A percentile compares a stretch with the other conserved stretches of the same genome.
These are phyloP conservation scores for Coniophora puteana DNA, from an alignment of 1,284 basidiomycete species.

Conservation along the genomic window DNA sequence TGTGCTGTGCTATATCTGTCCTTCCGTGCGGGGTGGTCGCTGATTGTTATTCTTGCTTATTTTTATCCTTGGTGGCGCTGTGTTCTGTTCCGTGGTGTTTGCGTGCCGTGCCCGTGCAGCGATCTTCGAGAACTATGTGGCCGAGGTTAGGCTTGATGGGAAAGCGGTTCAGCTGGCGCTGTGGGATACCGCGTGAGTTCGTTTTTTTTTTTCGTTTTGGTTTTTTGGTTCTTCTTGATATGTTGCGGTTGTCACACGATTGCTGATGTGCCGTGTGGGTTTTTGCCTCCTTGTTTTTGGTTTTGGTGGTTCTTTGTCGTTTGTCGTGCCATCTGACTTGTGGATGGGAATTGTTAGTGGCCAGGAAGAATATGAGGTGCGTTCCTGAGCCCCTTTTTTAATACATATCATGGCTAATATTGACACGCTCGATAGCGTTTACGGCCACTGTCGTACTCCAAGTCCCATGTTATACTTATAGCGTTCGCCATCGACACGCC, in stretches of 20 bases:
- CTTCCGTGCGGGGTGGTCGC: background rate
- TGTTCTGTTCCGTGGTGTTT: background rate
- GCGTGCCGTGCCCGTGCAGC: conserved; percentile 46
- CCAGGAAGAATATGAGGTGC: conserved; percentile 91
- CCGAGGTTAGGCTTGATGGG: conserved; percentile 94
- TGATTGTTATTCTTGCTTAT: background rate
- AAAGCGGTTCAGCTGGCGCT: conserved; percentile 94
- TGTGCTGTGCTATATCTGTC: no score
- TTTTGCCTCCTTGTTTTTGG: conserved; percentile 11
- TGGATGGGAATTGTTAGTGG: conserved; percentile 62
- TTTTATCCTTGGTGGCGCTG: conserved; percentile 2
- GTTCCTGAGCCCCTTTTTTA: background rate
- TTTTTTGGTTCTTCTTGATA: conserved; percentile 6
- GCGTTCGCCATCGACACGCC: conserved; percentile 96
- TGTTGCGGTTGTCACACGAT: no score
- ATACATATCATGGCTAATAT: background rate
- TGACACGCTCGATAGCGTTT: conserved; percentile 56
- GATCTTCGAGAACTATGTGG: conserved; percentile 98
- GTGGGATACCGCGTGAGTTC: conserved; percentile 94
- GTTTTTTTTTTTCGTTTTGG: no score
- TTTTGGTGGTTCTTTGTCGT: conserved; percentile 6
- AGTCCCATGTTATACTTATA: conserved; percentile 98
- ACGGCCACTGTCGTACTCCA: conserved; percentile 94
- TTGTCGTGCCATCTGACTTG: conserved; percentile 12
- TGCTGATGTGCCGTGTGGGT: conserved; percentile 3